Evolutionary conservation across 106 monocot species (phyloP).

Genomic region (Acanthochlamys bracteata): DNA sequence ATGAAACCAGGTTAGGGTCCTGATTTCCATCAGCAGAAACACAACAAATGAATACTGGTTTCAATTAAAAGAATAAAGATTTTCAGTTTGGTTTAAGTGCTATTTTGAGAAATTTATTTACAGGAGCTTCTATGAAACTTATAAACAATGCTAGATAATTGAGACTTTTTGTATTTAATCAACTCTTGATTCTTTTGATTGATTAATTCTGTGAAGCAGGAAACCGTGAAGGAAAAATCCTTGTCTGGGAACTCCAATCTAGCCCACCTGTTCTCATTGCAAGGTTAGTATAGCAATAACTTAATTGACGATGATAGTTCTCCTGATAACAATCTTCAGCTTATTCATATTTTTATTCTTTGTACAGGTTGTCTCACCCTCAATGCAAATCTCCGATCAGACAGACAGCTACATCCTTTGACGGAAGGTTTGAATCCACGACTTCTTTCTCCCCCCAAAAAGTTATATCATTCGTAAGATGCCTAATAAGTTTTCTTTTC

Average conservation of each 20-base stretch:
- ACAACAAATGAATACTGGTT: no score
- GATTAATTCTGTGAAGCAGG: conserved; percentile 23
- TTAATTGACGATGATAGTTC: not conserved
- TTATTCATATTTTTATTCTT: not conserved
- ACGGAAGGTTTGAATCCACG: no score
- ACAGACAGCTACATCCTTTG: not conserved
- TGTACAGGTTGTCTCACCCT: conserved; percentile 60
- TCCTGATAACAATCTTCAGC: not conserved
- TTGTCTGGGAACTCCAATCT: conserved; percentile 75
- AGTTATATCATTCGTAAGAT: conserved; percentile 63
- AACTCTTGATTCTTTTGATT: not conserved
- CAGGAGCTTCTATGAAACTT: not conserved
- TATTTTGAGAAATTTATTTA: no score
- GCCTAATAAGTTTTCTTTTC: not conserved
- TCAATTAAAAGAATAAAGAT: no score
- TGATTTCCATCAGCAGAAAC: no score
- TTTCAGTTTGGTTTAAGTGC: no score
- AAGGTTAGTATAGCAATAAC: conserved; percentile 28
- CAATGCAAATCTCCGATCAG: conserved; percentile 73
- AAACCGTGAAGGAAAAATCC: conserved; percentile 89
- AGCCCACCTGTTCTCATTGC: conserved; percentile 82
- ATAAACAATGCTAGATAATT: not conserved
- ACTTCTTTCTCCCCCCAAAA: conserved; percentile 37
- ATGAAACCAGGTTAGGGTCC: no score
- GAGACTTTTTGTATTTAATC: not conserved